Conservation (phyloP, 768 basidiomycete species). For the Tricholoma bakamatsutake region DNA sequence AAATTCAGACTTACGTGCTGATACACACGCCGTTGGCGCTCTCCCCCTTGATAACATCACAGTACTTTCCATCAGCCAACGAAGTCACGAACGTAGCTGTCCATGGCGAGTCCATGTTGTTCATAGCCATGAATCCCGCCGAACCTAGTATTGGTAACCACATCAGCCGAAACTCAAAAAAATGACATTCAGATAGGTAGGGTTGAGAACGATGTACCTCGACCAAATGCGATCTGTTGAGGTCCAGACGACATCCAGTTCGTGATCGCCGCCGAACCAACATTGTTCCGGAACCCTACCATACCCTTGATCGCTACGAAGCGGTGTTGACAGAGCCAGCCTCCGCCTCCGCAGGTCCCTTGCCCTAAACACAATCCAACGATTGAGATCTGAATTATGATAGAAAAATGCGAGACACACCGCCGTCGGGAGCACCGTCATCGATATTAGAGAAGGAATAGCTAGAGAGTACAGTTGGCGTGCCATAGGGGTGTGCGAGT, state of each 20-base stretch:
- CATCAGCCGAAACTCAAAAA: neutral
- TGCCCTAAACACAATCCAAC: constrained; percentile 20
- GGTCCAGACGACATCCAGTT: constrained; percentile 55
- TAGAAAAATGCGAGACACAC: constrained; percentile 18
- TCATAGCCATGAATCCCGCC: constrained; percentile 59
- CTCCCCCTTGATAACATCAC: constrained; percentile 52
- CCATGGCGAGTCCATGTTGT: constrained; percentile 57
- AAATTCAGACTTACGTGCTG: constrained; percentile 36
- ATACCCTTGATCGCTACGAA: constrained; percentile 53
- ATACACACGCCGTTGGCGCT: constrained; percentile 38
- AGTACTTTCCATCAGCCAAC: constrained; percentile 53
- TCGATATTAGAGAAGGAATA: constrained; percentile 47
- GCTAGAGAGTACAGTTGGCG: constrained; percentile 56
- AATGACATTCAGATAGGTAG: neutral
- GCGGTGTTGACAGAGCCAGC: constrained; percentile 66
- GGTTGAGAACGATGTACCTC: constrained; percentile 34
- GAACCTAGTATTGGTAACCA: constrained; percentile 29
- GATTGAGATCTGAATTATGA: neutral
- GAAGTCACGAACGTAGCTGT: constrained; percentile 50
- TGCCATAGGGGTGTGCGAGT: constrained; percentile 63
- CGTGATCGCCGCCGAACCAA: constrained; percentile 42
- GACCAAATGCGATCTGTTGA: constrained; percentile 61
- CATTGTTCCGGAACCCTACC: constrained; percentile 59
- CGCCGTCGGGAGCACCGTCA: constrained; percentile 56
- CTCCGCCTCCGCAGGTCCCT: constrained; percentile 54